Evolutionary conservation across 176 grass and related monocot species (phyloP).

Genomic region (Puccinellia tenuiflora): DNA sequence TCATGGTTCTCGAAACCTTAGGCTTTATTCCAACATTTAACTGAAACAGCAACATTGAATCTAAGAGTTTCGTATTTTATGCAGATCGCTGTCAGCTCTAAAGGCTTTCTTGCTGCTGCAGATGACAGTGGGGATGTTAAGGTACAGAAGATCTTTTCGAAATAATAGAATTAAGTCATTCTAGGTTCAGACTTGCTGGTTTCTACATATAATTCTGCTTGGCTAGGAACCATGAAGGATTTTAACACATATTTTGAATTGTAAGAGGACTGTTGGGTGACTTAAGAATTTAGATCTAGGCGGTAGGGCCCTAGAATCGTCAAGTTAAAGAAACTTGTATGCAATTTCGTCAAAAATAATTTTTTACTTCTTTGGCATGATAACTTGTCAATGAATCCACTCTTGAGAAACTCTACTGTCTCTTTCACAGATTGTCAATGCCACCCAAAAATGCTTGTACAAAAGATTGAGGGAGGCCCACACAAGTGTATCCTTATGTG

Average conservation of each 20-base stretch:
- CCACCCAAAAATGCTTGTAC: constrained; percentile 62
- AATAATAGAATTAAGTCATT: not conserved
- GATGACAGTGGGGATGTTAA: constrained; percentile 97
- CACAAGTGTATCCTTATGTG: constrained; percentile 74
- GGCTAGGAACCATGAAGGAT: not conserved
- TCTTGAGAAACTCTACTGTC: constrained; percentile 17
- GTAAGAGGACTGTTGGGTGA: not conserved
- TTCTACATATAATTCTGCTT: not conserved
- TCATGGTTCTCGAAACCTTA: not conserved
- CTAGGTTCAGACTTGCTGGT: not conserved
- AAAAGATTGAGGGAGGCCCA: constrained; percentile 92
- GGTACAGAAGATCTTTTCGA: constrained; percentile 34
- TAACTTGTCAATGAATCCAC: constrained; percentile 3
- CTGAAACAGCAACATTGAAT: not conserved
- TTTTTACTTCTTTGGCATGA: not conserved
- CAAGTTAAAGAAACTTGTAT: constrained; percentile 25
- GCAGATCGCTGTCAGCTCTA: constrained; percentile 75
- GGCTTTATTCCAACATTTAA: not conserved
- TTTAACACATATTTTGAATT: not conserved
- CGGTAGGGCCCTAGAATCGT: constrained; percentile 3
- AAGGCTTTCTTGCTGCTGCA: constrained; percentile 83
- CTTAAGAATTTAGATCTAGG: not conserved
- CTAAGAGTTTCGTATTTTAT: constrained; percentile 14
- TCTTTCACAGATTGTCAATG: constrained; percentile 67
- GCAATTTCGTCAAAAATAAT: too few relatives aligned